Evolutionary conservation across 495 filamentous ascomycete genomes (phyloP), one percentile per base, ranked within the genome.

Genomic region (Penicilliopsis zonata): DNA sequence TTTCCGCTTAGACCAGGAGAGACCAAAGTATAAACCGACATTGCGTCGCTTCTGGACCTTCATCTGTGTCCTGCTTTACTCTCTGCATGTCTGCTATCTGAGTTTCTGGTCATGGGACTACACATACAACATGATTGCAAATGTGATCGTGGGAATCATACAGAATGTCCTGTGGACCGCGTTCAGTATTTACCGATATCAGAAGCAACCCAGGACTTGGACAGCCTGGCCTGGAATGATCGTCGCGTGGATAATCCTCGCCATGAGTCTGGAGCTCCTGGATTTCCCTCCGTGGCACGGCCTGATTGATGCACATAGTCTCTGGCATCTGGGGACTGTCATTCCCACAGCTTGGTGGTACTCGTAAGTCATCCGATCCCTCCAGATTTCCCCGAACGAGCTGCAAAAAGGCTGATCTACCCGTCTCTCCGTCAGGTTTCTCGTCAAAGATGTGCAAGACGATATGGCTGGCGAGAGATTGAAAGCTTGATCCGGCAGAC

Each of bases 291-390:
- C 90, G 2, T 62, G 83, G 44, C 68, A 74, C 61, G 82, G 81
- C 9, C 73, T 78, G 46, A 49, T 98, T 23, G 90, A 98, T 69
- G 90, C 90, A 13, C 90, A 98, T 67, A 86, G 82, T 43, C 55
- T 98, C 36, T 98, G 90, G 90, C 90, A 98, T 71, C 51, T 90
- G 36, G 84, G 83, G 22, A 98, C 90, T 2, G 86, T 98, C 28
- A 69, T 71, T 31, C 90, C 90, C 18, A 82, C 86, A 5, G 65
- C 88, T 23, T 74, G 88, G 71, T 96, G 84, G 82, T 98, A 98
- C 52, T 82, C 81, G 90, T 96, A 61, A 71, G 87, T 76, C 33
- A 23, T 37, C 24, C 34, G 22, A 15, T 9, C 31, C 37, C 21
- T 9, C 18, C 21, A 37, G 14, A 16, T n/a, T n/a, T n/a, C n/a